These are phyloP conservation scores for Fomitopsis betulina DNA, from an alignment of 1,284 basidiomycete species.

Conservation along the genomic window DNA sequence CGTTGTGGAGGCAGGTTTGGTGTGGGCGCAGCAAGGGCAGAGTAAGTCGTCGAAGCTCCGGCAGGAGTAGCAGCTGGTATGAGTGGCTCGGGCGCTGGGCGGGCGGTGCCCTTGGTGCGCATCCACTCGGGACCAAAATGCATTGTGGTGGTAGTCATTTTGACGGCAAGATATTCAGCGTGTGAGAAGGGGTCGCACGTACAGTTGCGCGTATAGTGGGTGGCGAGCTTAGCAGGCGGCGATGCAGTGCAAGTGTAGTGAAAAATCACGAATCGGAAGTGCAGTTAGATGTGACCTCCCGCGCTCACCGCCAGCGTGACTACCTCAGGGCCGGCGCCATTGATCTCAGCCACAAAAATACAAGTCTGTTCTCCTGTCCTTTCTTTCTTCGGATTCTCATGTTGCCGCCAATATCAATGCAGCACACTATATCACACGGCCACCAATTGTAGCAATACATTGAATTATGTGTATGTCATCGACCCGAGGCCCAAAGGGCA, in stretches of 20 bases:
- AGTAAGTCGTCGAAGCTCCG: conserved; percentile 71
- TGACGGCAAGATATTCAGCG: conserved; percentile 9
- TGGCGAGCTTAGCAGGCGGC: conserved; percentile 6
- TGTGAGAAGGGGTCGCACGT: neutral
- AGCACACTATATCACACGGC: neutral
- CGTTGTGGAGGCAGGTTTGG: conserved; percentile 45
- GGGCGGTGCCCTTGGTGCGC: conserved; percentile 63
- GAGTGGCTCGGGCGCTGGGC: conserved; percentile 56
- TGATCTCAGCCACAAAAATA: neutral
- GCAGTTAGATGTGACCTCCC: conserved; percentile 7
- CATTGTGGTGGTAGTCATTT: conserved; percentile 73
- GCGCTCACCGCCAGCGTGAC: conserved; percentile 17
- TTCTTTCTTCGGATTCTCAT: too few species aligned
- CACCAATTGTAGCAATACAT: neutral
- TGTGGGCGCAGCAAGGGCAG: conserved; percentile 65
- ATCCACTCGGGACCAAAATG: conserved; percentile 90
- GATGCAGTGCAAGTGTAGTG: conserved; percentile 14
- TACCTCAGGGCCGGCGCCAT: conserved; percentile 24
- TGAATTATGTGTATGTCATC: neutral
- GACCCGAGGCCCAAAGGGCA: neutral
- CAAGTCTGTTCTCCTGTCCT: neutral
- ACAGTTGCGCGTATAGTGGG: conserved; percentile 4
- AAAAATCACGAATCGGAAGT: conserved; percentile 17
- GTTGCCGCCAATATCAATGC: too few species aligned
- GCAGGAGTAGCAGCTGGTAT: conserved; percentile 41